Percentiles rank a stretch among this genome's conserved stretches.
Evolutionary conservation across 257 asterid species (phyloP).

Genomic region (Verbascum thapsus): DNA sequence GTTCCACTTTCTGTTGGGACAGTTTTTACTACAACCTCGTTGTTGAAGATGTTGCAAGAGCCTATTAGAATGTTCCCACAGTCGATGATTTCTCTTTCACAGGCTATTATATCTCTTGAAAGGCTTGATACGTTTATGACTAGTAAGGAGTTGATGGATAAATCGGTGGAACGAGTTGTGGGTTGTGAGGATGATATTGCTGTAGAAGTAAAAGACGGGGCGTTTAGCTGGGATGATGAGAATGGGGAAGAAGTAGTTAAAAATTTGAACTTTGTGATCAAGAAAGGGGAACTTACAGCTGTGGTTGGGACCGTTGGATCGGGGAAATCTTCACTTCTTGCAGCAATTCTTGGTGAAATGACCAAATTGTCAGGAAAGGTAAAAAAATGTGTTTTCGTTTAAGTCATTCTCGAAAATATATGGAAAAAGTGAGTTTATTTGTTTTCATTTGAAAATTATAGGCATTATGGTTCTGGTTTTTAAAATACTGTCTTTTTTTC

Average conservation of each 20-base stretch:
- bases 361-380: constrained; percentile 85
- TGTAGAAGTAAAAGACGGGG: constrained; percentile 65
- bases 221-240: constrained; percentile 90
- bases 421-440: too few species aligned
- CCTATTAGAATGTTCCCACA: constrained; percentile 90
- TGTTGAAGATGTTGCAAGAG: constrained; percentile 81
- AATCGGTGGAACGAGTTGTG: constrained; percentile 66
- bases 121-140: constrained; percentile 81
- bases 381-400: neutral
- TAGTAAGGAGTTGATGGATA: constrained; percentile 70
- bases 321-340: constrained; percentile 88
- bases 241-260: constrained; percentile 54
- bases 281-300: constrained; percentile 78
- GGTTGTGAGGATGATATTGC: constrained; percentile 64
- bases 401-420: neutral
- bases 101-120: constrained; percentile 80
- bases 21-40: constrained; percentile 79
- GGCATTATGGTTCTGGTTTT: too few species aligned
- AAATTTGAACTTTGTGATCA: constrained; percentile 51
- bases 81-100: constrained; percentile 89
- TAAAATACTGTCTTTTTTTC: neutral
- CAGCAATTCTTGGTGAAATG: constrained; percentile 95
- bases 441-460: too few species aligned
- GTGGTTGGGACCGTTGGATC: constrained; percentile 97
- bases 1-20: constrained; percentile 69